Base-by-base conservation (phyloP, 2,329 filamentous ascomycete genomes). In the Talaromyces funiculosus region DNA sequence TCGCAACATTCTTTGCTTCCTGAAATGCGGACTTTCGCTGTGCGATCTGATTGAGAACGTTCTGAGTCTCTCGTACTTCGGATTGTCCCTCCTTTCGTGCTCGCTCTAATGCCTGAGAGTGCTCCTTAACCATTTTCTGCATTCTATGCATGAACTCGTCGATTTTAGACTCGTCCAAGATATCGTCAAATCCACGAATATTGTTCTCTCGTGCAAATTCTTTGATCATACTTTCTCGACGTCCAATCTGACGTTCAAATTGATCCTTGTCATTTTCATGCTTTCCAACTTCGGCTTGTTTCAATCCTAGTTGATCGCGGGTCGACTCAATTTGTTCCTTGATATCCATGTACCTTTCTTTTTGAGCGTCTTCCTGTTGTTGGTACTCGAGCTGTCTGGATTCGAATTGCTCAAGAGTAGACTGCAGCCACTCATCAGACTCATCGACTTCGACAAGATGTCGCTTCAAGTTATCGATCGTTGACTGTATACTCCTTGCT, bases 191-290 rank as follows among this genome's bases (percentile, higher is more conserved):
- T 0, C 92, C 92, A 35, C 90, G 87, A 64, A 99, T 90, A 61
- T 85, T 86, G 73, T 96, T 90, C 26, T 81, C 81, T 49, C 85
- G 82, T 16, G 93, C 91, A 38, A 90, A 86, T 61, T 92, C 87
- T 64, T 87, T 90, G 59, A 97, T 86, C 72, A 96, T 83, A 9
- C 83, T 81, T 68, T 88, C 82, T 40, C 93, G 88, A 47, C 84
- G 80, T 66, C 85, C 80, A 3, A 96, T 72, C 65, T 97, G 90
- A 3, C 88, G 85, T 70, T 97, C 90, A 70, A 94, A 90, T 67
- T 89, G 90, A 63, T 90, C 88, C 76, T 93, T 92, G 70, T 96
- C 88, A 2, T 92, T 93, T 73, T 94, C 85, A 66, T 88, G 86
- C 66, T 88, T 90, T 45, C 93, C 93, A 72, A 74, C 72, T 63